Conservation (phyloP, 2,329 filamentous ascomycete species). For the Botrytis porri region DNA sequence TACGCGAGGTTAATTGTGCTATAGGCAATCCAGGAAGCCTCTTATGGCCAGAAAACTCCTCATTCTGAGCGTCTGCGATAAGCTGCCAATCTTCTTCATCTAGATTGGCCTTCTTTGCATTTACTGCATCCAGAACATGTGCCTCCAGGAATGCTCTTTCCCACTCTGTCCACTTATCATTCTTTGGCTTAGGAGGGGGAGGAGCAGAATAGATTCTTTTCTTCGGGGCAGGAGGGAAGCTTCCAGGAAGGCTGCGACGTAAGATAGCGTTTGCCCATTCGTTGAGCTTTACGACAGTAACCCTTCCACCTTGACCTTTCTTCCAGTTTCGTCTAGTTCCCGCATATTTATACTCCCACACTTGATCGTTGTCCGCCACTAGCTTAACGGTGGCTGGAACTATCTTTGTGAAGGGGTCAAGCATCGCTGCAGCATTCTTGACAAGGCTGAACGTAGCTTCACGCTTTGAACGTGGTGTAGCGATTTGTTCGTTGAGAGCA, state of each 20-base stretch:
- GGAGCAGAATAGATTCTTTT: neutral
- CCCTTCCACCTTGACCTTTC: neutral
- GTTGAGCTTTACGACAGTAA: neutral
- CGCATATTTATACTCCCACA: constrained; percentile 9
- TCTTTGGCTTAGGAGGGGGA: neutral
- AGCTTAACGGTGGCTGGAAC: neutral
- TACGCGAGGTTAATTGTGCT: neutral
- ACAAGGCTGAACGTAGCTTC: neutral
- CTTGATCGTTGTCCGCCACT: neutral
- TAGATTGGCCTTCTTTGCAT: neutral
- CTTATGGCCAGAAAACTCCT: neutral
- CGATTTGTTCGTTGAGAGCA: neutral
- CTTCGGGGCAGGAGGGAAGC: neutral
- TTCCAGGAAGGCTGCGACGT: constrained; percentile 1
- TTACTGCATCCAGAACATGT: neutral
- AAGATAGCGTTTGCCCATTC: constrained; percentile 9
- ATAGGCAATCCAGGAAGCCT: neutral
- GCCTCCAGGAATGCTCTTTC: neutral
- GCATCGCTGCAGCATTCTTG: neutral
- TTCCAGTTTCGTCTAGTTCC: neutral
- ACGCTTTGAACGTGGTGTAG: neutral
- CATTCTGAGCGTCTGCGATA: neutral
- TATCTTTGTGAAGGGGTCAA: constrained; percentile 3
- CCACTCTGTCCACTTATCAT: constrained; percentile 11
- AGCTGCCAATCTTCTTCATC: neutral